Evolutionary conservation across 441 rosid genomes (phyloP).

Genomic region (Brassica hybrid): DNA sequence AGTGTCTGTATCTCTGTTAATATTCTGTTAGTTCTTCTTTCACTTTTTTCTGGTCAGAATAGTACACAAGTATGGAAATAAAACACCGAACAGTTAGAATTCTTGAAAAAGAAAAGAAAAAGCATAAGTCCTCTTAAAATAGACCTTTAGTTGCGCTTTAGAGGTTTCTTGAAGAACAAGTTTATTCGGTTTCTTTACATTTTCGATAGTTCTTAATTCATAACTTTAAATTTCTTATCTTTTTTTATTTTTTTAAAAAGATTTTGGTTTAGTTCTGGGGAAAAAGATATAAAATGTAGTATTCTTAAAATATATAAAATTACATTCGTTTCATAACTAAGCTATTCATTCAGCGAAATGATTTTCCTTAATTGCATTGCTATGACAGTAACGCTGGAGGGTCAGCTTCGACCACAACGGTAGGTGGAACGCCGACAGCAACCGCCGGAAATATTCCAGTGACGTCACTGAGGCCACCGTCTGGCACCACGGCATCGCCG

Average conservation of each 20-base stretch:
- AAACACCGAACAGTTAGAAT: slow-evolving; percentile 5
- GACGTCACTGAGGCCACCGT: slow-evolving; percentile 44
- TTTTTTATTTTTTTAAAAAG: background rate
- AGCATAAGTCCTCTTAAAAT: slow-evolving; percentile 10
- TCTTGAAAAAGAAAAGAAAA: slow-evolving; percentile 5
- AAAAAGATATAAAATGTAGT: background rate
- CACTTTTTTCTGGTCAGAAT: slow-evolving; percentile 20
- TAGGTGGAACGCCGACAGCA: slow-evolving; percentile 42
- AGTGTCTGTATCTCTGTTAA: slow-evolving; percentile 26
- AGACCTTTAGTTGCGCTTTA: slow-evolving; percentile 33
- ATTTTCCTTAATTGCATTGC: slow-evolving; percentile 3
- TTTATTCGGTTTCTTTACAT: slow-evolving; percentile 11
- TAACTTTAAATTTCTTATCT: background rate
- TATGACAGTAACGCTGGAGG: slow-evolving; percentile 69
- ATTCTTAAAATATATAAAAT: background rate
- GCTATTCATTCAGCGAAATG: background rate
- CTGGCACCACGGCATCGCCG: slow-evolving; percentile 47
- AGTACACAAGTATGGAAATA: slow-evolving; percentile 17
- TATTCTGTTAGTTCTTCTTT: slow-evolving; percentile 15
- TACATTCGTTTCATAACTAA: background rate
- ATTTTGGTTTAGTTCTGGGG: background rate
- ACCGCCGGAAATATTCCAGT: slow-evolving; percentile 46
- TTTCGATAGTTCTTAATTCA: background rate
- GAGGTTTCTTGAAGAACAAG: slow-evolving; percentile 39
- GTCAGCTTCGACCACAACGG: slow-evolving; percentile 39